Evolutionary conservation across 2,329 filamentous ascomycete species (phyloP).

Genomic region (Penicillium brevicompactum): DNA sequence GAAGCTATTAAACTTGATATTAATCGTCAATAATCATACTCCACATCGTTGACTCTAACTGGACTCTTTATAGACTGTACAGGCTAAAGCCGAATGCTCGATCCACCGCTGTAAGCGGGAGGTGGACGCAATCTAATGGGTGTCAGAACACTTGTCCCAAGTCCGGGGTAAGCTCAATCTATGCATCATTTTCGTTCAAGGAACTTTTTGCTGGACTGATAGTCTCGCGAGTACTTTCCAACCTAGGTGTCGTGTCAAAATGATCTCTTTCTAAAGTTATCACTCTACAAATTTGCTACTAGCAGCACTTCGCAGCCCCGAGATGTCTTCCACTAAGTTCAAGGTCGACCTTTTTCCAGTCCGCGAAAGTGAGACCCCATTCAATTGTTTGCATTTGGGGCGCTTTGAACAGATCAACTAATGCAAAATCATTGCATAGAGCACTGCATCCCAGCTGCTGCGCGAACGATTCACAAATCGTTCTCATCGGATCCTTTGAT

Average conservation of each 20-base stretch:
- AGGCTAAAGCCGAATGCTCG: background rate
- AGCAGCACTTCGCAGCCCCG: background rate
- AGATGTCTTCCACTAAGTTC: constrained; percentile 1
- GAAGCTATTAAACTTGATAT: too few relatives aligned
- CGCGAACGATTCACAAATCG: constrained; percentile 23
- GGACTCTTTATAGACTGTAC: too few relatives aligned
- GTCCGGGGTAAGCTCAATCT: background rate
- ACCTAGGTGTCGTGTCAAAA: background rate
- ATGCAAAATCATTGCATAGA: constrained; percentile 11
- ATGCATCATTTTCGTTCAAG: background rate
- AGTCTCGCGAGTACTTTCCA: background rate
- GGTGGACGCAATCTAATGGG: constrained; percentile 4
- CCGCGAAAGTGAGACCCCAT: constrained; percentile 2
- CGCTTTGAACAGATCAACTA: background rate
- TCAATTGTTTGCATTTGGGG: too few relatives aligned
- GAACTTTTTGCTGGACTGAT: background rate
- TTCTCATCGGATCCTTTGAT: constrained; percentile 30
- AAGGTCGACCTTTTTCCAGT: constrained; percentile 13
- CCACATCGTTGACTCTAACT: too few relatives aligned
- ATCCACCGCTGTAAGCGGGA: background rate
- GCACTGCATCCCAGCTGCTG: constrained; percentile 13
- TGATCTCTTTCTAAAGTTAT: background rate
- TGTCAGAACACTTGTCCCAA: background rate
- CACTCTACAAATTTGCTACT: background rate
- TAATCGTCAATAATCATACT: too few relatives aligned